Evolutionary conservation across 2,329 filamentous ascomycete genomes (phyloP).

Genomic region (Cladosporium cucumerinum): DNA sequence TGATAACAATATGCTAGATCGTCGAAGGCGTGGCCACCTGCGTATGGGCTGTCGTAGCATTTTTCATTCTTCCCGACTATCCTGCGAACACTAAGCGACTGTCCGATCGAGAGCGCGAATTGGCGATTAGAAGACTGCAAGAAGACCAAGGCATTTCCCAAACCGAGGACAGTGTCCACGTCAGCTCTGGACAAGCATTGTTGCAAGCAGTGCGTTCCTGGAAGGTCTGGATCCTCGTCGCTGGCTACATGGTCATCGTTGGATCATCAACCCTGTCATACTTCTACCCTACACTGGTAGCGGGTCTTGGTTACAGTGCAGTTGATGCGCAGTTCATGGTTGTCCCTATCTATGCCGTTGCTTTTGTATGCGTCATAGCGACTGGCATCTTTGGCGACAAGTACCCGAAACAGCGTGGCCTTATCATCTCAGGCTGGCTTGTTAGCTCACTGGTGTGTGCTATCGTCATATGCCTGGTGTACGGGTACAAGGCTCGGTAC

Average conservation of each 20-base stretch:
- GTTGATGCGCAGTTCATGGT: conserved; percentile 12
- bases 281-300: conserved; percentile 54
- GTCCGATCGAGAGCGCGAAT: conserved; percentile 40
- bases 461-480: conserved; percentile 43
- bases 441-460: conserved; percentile 38
- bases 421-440: conserved; percentile 51
- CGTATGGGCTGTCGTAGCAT: conserved; percentile 41
- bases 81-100: conserved; percentile 46
- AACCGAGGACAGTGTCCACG: conserved; percentile 30
- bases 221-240: conserved; percentile 48
- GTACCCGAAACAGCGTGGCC: conserved; percentile 45
- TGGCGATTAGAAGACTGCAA: conserved; percentile 46
- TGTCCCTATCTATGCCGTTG: conserved; percentile 53
- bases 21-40: conserved; percentile 44
- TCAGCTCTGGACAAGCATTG: conserved; percentile 40
- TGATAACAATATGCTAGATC: conserved; percentile 19
- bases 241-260: conserved; percentile 51
- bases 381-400: conserved; percentile 50
- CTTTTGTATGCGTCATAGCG: conserved; percentile 49
- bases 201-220: conserved; percentile 42
- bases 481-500: conserved; percentile 53
- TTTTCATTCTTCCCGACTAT: conserved; percentile 51
- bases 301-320: conserved; percentile 48
- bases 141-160: conserved; percentile 41
- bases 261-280: conserved; percentile 52